Base-by-base conservation (phyloP, 2,329 filamentous ascomycete species). In the Fusarium euwallaceae region DNA sequence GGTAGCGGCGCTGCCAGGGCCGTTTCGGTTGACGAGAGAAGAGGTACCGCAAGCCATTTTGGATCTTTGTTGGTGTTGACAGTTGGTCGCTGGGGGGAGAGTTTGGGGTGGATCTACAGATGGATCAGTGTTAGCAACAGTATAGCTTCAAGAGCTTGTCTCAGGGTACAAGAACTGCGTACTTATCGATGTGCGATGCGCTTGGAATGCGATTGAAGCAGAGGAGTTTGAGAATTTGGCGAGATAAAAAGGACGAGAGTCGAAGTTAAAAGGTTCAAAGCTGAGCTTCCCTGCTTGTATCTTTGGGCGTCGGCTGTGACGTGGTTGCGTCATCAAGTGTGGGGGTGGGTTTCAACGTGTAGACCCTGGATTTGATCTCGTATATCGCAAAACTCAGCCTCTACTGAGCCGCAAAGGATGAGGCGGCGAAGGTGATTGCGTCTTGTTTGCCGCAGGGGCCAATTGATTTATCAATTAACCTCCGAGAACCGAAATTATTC, bases 1-100 rank as follows among this genome's bases (percentile, higher is more conserved):
- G 2, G 85, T 82, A 36, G 87, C 87, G 5, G 85, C 82, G 74
- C 85, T 86, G 65, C 87, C 87, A 36, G 86, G 87, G 29, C 86
- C 86, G 79, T 86, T 87, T 69, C 69, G 75, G 72, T 81, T 76
- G 69, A 77, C 73, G 69, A 77, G 73, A 27, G 69, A 71, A 17
- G 67, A 71, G 53, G 72, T 65, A 66, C 66, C 66, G 67, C 78
- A 77, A 37, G 78, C 75, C 80, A 81, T 81, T 51, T 55, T 74
- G 66, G 43, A 37, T 27, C 5, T 65, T 61, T 11, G 29, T 64
- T 58, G 17, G 39, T 24, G 43, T 39, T 55, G 58, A 36, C 12
- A 27, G 43, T 20, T 2, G 51, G 16, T 51, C 59, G 73, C 58
- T 22, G 29, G 27, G 51, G 20, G 60, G 36, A 36, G 61, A 29